phyloP scores from a whole-genome alignment of 148 eudicot species.

The Beta vulgaris region DNA sequence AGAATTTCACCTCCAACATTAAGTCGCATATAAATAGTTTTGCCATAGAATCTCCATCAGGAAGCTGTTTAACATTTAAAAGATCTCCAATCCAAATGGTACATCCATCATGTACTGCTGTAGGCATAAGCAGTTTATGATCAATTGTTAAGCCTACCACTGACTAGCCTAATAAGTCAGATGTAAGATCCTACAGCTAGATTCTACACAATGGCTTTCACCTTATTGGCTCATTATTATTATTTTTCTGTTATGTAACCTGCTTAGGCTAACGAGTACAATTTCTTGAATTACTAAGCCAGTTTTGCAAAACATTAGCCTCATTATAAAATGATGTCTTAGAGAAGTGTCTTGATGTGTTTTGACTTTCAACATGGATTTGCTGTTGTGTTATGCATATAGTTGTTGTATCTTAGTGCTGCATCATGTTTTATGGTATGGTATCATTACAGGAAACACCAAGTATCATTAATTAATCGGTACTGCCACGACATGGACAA shows the following conservation, averaged over 20 bases:
- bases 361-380: neutral
- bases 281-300: constrained; percentile 1
- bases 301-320: neutral
- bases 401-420: neutral
- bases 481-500: neutral
- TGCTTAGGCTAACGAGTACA: constrained; percentile 7
- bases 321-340: neutral
- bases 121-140: too few species aligned
- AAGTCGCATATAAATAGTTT: too few species aligned
- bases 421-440: neutral
- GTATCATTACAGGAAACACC: neutral
- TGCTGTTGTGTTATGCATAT: neutral
- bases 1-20: too few species aligned
- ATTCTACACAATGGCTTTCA: neutral
- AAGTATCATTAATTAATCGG: neutral
- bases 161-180: neutral
- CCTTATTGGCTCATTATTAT: neutral
- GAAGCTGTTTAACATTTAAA: too few species aligned
- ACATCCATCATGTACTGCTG: too few species aligned
- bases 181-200: constrained; percentile 13
- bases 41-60: too few species aligned
- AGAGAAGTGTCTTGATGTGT: neutral
- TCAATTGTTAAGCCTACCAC: too few species aligned
- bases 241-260: neutral
- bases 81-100: too few species aligned